Percentiles rank a stretch among this genome's conserved stretches.
Evolutionary conservation across 129 eudicot genomes (phyloP).

Genomic region (Daucus carota): DNA sequence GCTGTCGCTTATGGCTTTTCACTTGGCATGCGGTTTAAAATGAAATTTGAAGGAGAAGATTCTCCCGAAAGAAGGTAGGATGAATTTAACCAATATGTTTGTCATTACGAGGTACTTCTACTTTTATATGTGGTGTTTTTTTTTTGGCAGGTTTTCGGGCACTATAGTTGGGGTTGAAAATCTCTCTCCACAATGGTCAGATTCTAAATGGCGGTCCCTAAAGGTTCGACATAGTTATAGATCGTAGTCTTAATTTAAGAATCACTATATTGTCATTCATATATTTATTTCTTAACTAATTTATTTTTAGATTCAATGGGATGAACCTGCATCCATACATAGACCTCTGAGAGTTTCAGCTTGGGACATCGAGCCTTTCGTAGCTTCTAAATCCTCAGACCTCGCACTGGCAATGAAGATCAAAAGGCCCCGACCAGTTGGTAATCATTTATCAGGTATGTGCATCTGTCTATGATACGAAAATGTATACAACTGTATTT

Average conservation of each 20-base stretch:
- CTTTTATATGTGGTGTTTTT: background rate
- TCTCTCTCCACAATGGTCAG: slow-evolving; percentile 41
- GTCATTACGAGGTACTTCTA: background rate
- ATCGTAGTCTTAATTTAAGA: background rate
- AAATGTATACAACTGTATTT: background rate
- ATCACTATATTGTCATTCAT: background rate
- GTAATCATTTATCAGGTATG: slow-evolving; percentile 35
- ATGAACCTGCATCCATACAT: slow-evolving; percentile 40
- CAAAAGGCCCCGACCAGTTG: slow-evolving; percentile 51
- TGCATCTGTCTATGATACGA: background rate
- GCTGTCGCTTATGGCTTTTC: slow-evolving; percentile 34
- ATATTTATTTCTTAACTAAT: background rate
- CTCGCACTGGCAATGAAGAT: slow-evolving; percentile 31
- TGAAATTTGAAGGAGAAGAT: slow-evolving; percentile 64
- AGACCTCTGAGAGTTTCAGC: slow-evolving; percentile 62
- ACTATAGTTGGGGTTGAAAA: slow-evolving; percentile 46
- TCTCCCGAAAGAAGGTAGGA: slow-evolving; percentile 56
- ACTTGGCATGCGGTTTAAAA: slow-evolving; percentile 50
- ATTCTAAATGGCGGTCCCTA: slow-evolving; percentile 58
- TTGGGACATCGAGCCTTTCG: slow-evolving; percentile 68
- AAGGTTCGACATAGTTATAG: slow-evolving; percentile 26
- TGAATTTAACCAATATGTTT: background rate
- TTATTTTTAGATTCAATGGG: slow-evolving; percentile 57
- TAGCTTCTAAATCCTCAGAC: slow-evolving; percentile 30
- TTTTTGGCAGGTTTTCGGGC: slow-evolving; percentile 45